Percentiles rank a stretch among this genome's conserved stretches.
phyloP scores from a whole-genome alignment of 78 protist genomes.

The Guillardia theta region DNA sequence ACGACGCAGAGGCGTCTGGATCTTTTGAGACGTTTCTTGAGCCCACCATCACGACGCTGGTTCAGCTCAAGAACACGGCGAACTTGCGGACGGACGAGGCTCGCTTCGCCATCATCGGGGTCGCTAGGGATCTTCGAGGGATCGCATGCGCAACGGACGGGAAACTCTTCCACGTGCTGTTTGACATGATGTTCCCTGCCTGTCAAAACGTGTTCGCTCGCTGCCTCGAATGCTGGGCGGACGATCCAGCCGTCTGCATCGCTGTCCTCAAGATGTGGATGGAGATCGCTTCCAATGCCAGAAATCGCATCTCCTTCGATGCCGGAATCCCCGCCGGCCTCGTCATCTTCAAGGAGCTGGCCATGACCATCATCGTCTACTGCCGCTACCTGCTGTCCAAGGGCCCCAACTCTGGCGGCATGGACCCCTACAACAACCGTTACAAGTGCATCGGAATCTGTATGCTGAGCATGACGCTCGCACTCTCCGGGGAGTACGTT shows the following conservation, averaged over 20 bases:
- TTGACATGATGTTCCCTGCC: neutral
- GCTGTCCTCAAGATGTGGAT: neutral
- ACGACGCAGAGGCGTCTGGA: neutral
- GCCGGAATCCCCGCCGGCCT: neutral
- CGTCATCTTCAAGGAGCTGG: neutral
- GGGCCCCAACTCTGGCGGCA: no score
- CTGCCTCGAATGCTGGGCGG: neutral
- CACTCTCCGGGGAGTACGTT: neutral
- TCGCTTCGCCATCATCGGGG: neutral
- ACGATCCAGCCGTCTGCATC: neutral
- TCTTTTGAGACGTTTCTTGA: neutral
- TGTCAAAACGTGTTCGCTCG: neutral
- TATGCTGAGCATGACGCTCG: neutral
- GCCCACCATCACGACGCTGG: neutral
- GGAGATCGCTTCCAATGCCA: neutral
- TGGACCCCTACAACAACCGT: neutral
- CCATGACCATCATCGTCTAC: neutral
- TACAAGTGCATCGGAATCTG: neutral
- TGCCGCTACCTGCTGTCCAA: neutral
- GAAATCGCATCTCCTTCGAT: neutral
- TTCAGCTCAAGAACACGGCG: neutral
- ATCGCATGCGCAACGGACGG: neutral
- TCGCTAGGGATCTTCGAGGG: neutral
- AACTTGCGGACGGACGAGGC: neutral
- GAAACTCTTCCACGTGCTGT: neutral